These are phyloP conservation scores for Nasturtium officinale DNA, from an alignment of 345 rosid genomes.

Conservation along the genomic window DNA sequence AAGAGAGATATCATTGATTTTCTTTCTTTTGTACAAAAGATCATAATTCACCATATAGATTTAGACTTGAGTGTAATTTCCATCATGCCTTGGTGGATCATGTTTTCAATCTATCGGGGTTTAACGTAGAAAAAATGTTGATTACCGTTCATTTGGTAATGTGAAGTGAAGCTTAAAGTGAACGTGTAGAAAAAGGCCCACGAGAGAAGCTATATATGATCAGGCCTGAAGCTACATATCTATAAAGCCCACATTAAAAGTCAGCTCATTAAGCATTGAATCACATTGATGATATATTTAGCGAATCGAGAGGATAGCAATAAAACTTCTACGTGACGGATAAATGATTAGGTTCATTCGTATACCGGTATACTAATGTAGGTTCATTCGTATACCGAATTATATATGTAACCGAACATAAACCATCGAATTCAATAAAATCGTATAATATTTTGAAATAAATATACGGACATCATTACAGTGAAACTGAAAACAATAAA, in stretches of 20 bases:
- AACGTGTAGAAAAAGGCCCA: too few species aligned
- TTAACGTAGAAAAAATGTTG: too few species aligned
- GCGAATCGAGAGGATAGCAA: constrained; percentile 34
- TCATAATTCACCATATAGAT: neutral
- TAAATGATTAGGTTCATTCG: neutral
- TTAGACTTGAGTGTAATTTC: neutral
- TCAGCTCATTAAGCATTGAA: constrained; percentile 3
- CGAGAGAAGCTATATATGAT: neutral
- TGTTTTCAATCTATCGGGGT: neutral
- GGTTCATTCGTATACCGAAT: neutral
- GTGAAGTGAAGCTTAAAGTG: too few species aligned
- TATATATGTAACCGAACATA: too few species aligned
- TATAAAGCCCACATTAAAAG: neutral
- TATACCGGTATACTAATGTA: too few species aligned
- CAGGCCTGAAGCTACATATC: neutral
- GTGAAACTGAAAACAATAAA: too few species aligned
- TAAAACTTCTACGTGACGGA: constrained; percentile 7
- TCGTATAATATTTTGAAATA: neutral
- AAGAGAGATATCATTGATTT: neutral
- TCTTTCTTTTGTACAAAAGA: neutral
- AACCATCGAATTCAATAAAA: neutral
- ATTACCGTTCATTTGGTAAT: too few species aligned
- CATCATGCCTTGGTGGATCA: too few species aligned
- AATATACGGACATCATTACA: neutral
- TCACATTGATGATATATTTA: constrained; percentile 9